Evolutionary conservation across 352 stramenopile species (phyloP).

Genomic region (Phytophthora hibernalis): DNA sequence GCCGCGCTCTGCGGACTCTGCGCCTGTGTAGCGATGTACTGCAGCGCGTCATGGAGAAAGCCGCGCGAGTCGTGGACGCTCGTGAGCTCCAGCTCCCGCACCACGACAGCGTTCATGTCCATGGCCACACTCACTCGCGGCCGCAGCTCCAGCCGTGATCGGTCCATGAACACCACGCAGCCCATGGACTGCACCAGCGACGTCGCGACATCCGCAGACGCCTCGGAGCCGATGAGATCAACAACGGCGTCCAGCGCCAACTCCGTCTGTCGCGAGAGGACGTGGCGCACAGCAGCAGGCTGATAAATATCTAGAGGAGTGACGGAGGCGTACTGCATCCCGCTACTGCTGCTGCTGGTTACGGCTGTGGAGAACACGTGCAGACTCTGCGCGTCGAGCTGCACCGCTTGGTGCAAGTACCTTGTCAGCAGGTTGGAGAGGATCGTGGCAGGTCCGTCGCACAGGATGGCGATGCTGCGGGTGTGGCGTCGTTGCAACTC

Average conservation of each 20-base stretch:
- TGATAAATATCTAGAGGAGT: constrained; percentile 47
- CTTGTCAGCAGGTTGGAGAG: constrained; percentile 40
- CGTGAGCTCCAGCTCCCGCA: constrained; percentile 65
- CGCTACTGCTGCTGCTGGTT: constrained; percentile 19
- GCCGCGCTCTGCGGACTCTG: constrained; percentile 11
- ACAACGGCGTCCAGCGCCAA: constrained; percentile 53
- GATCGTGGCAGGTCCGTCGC: constrained; percentile 26
- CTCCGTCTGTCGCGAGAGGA: constrained; percentile 35
- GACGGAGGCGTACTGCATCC: constrained; percentile 36
- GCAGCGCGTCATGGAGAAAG: constrained; percentile 43
- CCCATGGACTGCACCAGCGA: constrained; percentile 57
- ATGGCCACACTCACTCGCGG: constrained; percentile 45
- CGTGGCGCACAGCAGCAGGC: constrained; percentile 22
- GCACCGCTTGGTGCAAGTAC: constrained; percentile 38
- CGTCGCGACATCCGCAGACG: constrained; percentile 52
- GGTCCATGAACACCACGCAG: constrained; percentile 48
- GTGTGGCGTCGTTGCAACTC: constrained; percentile 34
- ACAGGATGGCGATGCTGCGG: constrained; percentile 40
- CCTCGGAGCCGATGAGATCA: constrained; percentile 57
- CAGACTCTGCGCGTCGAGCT: constrained; percentile 31
- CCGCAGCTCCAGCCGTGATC: constrained; percentile 37
- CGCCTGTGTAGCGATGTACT: constrained; percentile 49
- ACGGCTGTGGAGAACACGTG: constrained; percentile 37
- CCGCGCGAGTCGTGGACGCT: constrained; percentile 44
- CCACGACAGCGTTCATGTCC: constrained; percentile 78